A percentile compares a stretch with the other conserved stretches of the same genome.
Evolutionary conservation across 805 yeast genomes (phyloP).

Genomic region (Grigorovia jiainica): DNA sequence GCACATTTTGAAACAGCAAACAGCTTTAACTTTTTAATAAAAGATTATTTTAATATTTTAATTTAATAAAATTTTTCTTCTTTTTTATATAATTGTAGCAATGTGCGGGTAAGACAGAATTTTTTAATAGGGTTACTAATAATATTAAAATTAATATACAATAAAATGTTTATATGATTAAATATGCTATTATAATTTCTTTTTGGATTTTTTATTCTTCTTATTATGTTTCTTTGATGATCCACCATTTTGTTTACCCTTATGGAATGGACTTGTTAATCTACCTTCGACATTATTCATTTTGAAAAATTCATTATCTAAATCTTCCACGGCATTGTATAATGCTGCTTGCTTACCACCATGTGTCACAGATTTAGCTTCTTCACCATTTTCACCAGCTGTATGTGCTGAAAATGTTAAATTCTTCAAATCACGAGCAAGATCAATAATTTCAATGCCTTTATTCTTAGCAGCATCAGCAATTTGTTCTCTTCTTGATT

Average conservation of each 20-base stretch:
- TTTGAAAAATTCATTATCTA: constrained; percentile 79
- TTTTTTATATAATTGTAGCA: background rate
- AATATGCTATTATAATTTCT: constrained; percentile 23
- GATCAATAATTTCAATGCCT: constrained; percentile 51
- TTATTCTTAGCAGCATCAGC: constrained; percentile 50
- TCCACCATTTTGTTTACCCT: constrained; percentile 25
- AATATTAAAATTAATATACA: background rate
- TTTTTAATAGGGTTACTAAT: background rate
- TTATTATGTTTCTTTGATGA: constrained; percentile 56
- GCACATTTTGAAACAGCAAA: background rate
- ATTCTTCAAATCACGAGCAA: constrained; percentile 58
- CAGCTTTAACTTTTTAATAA: background rate
- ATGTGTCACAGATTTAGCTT: constrained; percentile 48
- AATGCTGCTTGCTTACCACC: constrained; percentile 81
- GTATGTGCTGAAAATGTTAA: constrained; percentile 76
- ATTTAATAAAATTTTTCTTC: background rate
- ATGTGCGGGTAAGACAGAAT: background rate
- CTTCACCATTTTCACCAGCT: constrained; percentile 36
- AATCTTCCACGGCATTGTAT: constrained; percentile 67
- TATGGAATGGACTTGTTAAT: constrained; percentile 67
- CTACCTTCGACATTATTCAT: constrained; percentile 57
- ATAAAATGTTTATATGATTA: background rate
- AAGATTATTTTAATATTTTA: too few relatives aligned
- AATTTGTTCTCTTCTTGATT: constrained; percentile 63
- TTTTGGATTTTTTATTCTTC: constrained; percentile 60